Evolutionary conservation across 2,329 filamentous ascomycete species (phyloP), one percentile per base, ranked within the genome.

Genomic region (Daldinia sp.): DNA sequence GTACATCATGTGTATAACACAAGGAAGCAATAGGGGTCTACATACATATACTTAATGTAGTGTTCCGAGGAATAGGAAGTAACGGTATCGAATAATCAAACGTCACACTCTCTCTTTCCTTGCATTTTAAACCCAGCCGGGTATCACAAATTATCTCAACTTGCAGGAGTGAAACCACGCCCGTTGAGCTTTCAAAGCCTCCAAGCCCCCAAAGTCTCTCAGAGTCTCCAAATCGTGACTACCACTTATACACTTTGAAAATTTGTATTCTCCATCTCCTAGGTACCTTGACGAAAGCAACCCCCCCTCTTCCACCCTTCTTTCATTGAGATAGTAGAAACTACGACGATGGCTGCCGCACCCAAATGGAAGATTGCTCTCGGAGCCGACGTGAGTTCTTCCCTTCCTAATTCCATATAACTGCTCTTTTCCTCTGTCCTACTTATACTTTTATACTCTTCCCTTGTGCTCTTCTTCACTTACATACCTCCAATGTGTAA

Each of bases 301-400:
- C 6, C 21, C 39, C 39, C 39, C 19, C 39, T 27, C n/a, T n/a
- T n/a, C n/a, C n/a, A n/a, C n/a, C n/a, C n/a, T n/a, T n/a, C n/a
- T n/a, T n/a, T n/a, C n/a, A n/a, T n/a, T n/a, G n/a, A 45, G 21
- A 45, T 23, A 23, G 27, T 15, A 45, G 39, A 45, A 23, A 49
- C n/a, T 50, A 13, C 27, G 11, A 78, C 53, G 55, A 82, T 83
- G 81, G 61, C 71, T 23, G 70, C 78, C 30, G 71, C 78, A 61
- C 81, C 80, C 49, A 79, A 78, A 66, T 84, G 82, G 82, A 83
- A 77, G 71, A 83, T 85, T 58, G 83, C 80, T 41, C 77, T 85
- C 67, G 83, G 82, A 69, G 83, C 82, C 71, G 83, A 85, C 78
- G 83, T 85, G 73, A 76, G 82, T 76, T n/a, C 29, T 43, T 2